Percentiles rank a stretch among this genome's conserved stretches.
Evolutionary conservation across 2,329 filamentous ascomycete species (phyloP).

Genomic region (Rhinocladiella similis): DNA sequence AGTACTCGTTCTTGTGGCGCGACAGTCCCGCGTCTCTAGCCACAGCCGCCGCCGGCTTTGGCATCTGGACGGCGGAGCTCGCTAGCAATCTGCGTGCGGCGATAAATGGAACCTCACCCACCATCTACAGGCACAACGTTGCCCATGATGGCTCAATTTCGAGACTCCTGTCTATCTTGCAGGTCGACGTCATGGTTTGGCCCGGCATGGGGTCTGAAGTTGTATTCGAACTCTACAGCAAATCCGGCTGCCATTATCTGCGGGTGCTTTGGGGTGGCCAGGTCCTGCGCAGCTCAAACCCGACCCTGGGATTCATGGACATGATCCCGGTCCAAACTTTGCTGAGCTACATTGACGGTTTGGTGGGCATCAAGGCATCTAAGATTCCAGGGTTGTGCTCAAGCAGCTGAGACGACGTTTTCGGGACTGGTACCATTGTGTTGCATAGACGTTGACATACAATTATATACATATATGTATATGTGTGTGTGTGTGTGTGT

Average conservation of each 20-base stretch:
- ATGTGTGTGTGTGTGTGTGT: too few relatives aligned
- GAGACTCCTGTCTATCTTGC: conserved; percentile 66
- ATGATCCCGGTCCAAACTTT: conserved; percentile 68
- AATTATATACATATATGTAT: not conserved
- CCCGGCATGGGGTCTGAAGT: conserved; percentile 80
- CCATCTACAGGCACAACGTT: conserved; percentile 71
- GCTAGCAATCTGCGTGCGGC: conserved; percentile 62
- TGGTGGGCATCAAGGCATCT: conserved; percentile 58
- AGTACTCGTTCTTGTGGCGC: conserved; percentile 77
- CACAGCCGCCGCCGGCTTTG: conserved; percentile 62
- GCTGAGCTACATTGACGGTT: conserved; percentile 68
- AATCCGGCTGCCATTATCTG: conserved; percentile 51
- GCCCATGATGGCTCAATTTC: conserved; percentile 77
- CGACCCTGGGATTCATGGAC: conserved; percentile 66
- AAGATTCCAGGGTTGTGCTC: conserved; percentile 43
- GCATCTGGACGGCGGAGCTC: conserved; percentile 74
- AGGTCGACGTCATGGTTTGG: conserved; percentile 77
- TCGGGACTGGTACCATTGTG: too few relatives aligned
- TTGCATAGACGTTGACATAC: not conserved
- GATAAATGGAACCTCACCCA: conserved; percentile 41
- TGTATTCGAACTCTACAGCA: conserved; percentile 71
- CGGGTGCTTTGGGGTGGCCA: conserved; percentile 71
- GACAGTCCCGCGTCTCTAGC: conserved; percentile 62
- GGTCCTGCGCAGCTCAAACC: conserved; percentile 66
- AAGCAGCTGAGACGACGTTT: not conserved